These are phyloP conservation scores for Glebionis coronaria DNA, from an alignment of 129 eudicot species.

Conservation along the genomic window DNA sequence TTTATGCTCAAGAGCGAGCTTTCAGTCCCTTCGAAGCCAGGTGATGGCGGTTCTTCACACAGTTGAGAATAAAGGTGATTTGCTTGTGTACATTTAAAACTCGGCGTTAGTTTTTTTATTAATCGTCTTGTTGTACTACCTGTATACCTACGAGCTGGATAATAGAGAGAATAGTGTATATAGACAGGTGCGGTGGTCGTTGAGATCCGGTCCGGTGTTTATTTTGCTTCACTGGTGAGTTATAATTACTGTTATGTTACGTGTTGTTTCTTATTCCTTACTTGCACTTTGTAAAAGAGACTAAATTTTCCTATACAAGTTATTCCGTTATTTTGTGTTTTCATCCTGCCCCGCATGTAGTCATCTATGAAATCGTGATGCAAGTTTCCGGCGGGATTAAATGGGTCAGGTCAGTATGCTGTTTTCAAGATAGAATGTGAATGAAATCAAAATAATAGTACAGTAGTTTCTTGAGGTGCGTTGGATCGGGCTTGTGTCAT, in stretches of 20 bases:
- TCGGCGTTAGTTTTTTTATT: constrained; percentile 1
- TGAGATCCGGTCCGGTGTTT: constrained; percentile 12
- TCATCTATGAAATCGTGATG: no score
- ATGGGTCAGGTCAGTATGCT: no score
- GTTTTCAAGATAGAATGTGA: no score
- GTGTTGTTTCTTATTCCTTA: constrained; percentile 1
- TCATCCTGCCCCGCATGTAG: no score
- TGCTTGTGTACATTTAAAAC: constrained; percentile 9
- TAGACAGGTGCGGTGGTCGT: constrained; percentile 21
- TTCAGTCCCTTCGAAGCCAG: constrained; percentile 42
- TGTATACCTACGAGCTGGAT: constrained; percentile 31
- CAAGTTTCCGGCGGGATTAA: no score
- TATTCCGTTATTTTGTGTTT: neutral
- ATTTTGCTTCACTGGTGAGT: constrained; percentile 17
- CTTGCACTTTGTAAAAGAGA: neutral
- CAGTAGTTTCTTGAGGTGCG: no score
- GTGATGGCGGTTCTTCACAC: constrained; percentile 14
- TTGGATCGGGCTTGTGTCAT: no score
- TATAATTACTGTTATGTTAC: neutral
- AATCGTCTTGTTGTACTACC: constrained; percentile 27
- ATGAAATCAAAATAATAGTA: no score
- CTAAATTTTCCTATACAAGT: neutral
- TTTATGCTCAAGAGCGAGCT: constrained; percentile 68
- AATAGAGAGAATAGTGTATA: constrained; percentile 25
- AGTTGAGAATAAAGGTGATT: constrained; percentile 20